These are phyloP conservation scores for Annulohypoxylon stygium DNA, from an alignment of 495 filamentous ascomycete genomes.

Conservation along the genomic window DNA sequence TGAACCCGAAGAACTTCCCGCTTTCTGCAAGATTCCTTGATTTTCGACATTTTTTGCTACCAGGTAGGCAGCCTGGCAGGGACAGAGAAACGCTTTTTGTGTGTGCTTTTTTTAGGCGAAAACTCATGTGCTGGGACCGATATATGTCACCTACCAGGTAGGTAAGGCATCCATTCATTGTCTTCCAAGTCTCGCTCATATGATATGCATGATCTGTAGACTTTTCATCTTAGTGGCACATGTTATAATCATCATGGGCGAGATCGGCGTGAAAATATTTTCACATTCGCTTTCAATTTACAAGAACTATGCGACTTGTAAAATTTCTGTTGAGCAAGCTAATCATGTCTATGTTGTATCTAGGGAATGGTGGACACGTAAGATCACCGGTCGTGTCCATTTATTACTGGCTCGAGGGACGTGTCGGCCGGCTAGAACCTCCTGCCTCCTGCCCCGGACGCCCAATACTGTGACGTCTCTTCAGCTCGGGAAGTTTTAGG, in stretches of 20 bases:
- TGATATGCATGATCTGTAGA: not conserved
- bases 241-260: not conserved
- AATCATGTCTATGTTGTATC: not conserved
- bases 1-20: too few species aligned
- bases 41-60: too few species aligned
- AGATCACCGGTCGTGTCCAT: not conserved
- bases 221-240: not conserved
- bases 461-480: not conserved
- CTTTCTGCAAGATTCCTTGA: too few species aligned
- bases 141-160: not conserved
- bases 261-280: conserved; percentile 2
- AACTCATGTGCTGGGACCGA: not conserved
- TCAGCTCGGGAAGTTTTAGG: not conserved
- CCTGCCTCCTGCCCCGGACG: not conserved
- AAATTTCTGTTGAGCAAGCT: conserved; percentile 1
- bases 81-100: too few species aligned
- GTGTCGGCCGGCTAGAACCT: not conserved
- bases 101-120: too few species aligned
- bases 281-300: not conserved
- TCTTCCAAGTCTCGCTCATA: not conserved
- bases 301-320: not conserved
- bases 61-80: too few species aligned
- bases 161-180: not conserved
- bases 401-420: not conserved
- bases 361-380: not conserved